phyloP scores from a whole-genome alignment of 73 alveolate species.

The Blepharisma japonicum region DNA sequence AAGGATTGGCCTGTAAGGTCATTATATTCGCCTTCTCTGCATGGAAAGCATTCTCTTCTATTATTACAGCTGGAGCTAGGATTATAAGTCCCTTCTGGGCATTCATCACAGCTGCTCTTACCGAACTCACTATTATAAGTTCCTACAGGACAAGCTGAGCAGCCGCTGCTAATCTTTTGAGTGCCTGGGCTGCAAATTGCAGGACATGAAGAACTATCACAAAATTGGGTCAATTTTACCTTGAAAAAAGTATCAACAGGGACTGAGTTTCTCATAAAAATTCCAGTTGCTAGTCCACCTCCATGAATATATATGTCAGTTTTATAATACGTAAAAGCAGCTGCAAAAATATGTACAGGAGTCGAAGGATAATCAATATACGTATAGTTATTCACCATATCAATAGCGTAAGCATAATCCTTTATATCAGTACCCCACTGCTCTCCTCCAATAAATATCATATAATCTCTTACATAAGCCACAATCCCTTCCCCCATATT shows the following conservation, averaged over 20 bases:
- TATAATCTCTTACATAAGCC: background rate
- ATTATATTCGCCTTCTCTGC: background rate
- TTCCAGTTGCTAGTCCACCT: background rate
- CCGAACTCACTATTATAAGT: background rate
- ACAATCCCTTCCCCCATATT: background rate
- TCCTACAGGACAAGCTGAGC: background rate
- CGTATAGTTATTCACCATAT: background rate
- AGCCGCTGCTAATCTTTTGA: background rate
- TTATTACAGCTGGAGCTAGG: background rate
- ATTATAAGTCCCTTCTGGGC: slow-evolving; percentile 25
- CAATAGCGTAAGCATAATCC: background rate
- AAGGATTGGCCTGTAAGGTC: slow-evolving; percentile 10
- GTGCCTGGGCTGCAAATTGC: slow-evolving; percentile 1
- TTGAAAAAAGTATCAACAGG: background rate
- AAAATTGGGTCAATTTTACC: background rate
- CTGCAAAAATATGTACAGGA: background rate
- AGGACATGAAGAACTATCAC: background rate
- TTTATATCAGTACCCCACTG: background rate
- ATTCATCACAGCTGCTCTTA: background rate
- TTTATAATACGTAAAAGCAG: background rate
- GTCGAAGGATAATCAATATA: background rate
- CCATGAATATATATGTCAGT: background rate
- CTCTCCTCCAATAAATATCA: background rate
- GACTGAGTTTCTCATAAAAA: no score
- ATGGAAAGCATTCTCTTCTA: slow-evolving; percentile 1